Evolutionary conservation across 768 basidiomycete species (phyloP), one percentile per base, ranked within the genome.

Genomic region (Exsudoporus frostii): DNA sequence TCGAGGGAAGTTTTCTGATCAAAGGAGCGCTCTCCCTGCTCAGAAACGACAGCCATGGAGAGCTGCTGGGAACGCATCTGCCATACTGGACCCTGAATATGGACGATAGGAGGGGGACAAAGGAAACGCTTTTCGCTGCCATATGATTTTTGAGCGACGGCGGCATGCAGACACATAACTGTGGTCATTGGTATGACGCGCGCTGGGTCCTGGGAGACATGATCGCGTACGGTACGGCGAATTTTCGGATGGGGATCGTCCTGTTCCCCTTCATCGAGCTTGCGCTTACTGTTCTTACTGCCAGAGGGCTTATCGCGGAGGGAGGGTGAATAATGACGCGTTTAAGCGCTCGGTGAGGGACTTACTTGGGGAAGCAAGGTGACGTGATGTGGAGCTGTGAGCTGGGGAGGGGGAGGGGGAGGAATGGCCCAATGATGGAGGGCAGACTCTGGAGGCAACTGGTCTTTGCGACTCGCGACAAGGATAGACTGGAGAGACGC

Each of bases 131-230:
- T 94, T 75, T 97, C 94, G 69, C 88, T 92, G 47, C 92, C 92
- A 67, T 97, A 97, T 11, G 92, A 94, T 74, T 97, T 97, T 74
- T 97, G 94, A 2, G 92, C 94, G 46, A 94, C 92, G 30, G 90
- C 91, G 24, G 93, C 92, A 65, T 96, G 93, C 48, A 94, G 78
- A 60, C 90, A 92, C 56, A 92, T 83, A 30, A 93, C 89, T 36
- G 90, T 92, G 34, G 91, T 92, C 91, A 93, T 92, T 54, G 88
- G 87, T 73, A 89, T 81, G 60, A 87, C 82, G 57, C 85, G 86
- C 45, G 81, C 68, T 9, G 85, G 84, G 62, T 90, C 87, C 64
- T 87, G 85, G 32, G 83, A 82, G 58, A 90, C 81, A 67, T 90
- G 88, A 70, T 90, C 87, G 69, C 86, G 86, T 45, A 90, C 86